Conservation (phyloP, 257 asterid species). For the Scutellaria baicalensis region DNA sequence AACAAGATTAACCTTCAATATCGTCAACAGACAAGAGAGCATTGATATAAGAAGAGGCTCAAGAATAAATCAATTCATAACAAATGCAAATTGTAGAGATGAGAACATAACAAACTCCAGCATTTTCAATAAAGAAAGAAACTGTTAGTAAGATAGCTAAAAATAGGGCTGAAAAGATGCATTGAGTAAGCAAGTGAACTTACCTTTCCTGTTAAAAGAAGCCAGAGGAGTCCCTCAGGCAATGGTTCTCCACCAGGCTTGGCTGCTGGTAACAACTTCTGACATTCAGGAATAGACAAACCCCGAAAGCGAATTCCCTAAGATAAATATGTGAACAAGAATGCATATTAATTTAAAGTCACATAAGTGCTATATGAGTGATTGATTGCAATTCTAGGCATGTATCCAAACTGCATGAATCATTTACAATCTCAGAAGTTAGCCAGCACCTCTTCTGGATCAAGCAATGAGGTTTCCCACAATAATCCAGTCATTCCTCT, state of each 20-base stretch:
- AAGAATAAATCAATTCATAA: background rate
- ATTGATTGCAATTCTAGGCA: background rate
- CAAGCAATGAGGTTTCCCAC: slow-evolving; percentile 99
- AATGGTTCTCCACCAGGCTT: slow-evolving; percentile 93
- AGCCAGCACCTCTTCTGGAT: slow-evolving; percentile 79
- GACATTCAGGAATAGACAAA: slow-evolving; percentile 96
- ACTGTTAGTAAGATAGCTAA: background rate
- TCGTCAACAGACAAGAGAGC: background rate
- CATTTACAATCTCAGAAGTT: background rate
- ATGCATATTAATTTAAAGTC: background rate
- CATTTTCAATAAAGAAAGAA: background rate
- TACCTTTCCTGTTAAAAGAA: slow-evolving; percentile 94
- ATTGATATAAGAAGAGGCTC: background rate
- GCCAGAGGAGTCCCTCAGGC: slow-evolving; percentile 99
- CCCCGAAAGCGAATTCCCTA: slow-evolving; percentile 98
- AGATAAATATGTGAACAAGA: slow-evolving; percentile 8
- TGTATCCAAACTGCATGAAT: slow-evolving; percentile 2
- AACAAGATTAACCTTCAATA: background rate
- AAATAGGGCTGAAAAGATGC: background rate
- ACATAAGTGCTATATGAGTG: background rate
- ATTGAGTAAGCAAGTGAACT: slow-evolving; percentile 6
- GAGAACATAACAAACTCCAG: background rate
- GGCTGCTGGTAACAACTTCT: slow-evolving; percentile 80
- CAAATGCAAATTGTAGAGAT: background rate
- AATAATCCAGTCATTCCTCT: slow-evolving; percentile 99